Percentiles rank a stretch among this genome's conserved stretches.
Conservation (phyloP, 2,329 filamentous ascomycete species). For the Colletotrichum coccodes region DNA sequence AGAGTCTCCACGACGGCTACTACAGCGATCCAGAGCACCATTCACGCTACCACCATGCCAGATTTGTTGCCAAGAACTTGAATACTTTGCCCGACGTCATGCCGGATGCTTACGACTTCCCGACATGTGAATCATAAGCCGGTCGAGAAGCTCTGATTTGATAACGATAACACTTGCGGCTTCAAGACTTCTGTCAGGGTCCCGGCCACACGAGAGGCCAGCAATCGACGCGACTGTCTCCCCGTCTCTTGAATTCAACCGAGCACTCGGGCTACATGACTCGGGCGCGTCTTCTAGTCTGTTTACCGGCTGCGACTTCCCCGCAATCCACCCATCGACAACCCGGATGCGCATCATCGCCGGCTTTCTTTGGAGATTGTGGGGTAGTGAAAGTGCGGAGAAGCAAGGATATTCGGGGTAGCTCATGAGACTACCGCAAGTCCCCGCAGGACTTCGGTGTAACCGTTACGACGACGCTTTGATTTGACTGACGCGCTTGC, state of each 20-base stretch:
- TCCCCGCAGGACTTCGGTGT: conserved; percentile 7
- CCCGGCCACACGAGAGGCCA: no score
- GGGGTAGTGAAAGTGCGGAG: conserved; percentile 29
- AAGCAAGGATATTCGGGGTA: conserved; percentile 21
- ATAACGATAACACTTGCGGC: neutral
- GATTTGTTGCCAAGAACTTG: neutral
- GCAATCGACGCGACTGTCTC: neutral
- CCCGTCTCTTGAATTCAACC: neutral
- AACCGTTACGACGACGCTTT: conserved; percentile 18
- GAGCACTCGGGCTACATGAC: neutral
- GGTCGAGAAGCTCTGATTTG: no score
- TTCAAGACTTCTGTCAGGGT: no score
- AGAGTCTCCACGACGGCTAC: neutral
- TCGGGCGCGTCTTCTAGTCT: neutral
- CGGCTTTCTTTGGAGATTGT: conserved; percentile 10
- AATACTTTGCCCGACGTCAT: neutral
- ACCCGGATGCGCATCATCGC: conserved; percentile 15
- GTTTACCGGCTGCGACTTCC: conserved; percentile 23
- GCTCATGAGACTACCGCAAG: neutral
- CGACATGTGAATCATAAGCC: neutral
- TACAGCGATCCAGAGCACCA: neutral
- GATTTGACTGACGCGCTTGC: conserved; percentile 11
- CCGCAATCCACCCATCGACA: conserved; percentile 16
- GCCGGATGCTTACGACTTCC: neutral
- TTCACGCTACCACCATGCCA: neutral